Evolutionary conservation across 306 rosid genomes (phyloP), one percentile per base, ranked within the genome.

Genomic region (Coriaria nepalensis): DNA sequence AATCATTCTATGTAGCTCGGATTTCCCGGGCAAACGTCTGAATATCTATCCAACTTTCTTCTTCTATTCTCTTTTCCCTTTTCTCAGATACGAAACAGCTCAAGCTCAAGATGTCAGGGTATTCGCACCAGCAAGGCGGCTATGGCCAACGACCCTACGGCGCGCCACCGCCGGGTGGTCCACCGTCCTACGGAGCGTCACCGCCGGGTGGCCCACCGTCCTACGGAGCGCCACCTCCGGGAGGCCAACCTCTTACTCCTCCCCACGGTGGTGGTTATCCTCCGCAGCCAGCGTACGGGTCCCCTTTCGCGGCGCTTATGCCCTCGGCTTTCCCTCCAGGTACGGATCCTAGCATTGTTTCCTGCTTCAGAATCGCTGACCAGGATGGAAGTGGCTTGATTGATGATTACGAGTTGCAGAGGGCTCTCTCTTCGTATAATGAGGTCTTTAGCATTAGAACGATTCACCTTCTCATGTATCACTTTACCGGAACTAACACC

Each of bases 291-390:
- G 47, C 58, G 4, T 69, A 81, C 54, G 73, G 35, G 0, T 77
- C 42, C 49, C 83, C 92, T 5, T 81, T 90, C 60, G 79, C 87
- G 7, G 36, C 92, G 35, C 78, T 90, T 20, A 60, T 90, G 15
- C 95, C 95, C 20, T 85, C 98, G 49, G 49, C 67, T 14, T 90
- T 90, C 55, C 95, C 98, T 4, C 98, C 95, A 0, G 94, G 94
- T 0, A 90, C 94, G 6, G 94, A 90, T 62, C 98, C 98, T 0
- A 85, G 37, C 67, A 59, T 90, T 13, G 52, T 90, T 0, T 76
- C 98, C 0, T 90, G 98, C 76, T 90, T 90, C 38, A 87, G 75
- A 67, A 4, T 81, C 43, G 98, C 95, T 6, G 98, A 90, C 33
- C 92, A 71, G 43, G 98, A 90, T 67, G 93, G 98, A 1, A 90